Conservation (phyloP, 2,329 filamentous ascomycete genomes). For the Ophiostoma sp. region DNA sequence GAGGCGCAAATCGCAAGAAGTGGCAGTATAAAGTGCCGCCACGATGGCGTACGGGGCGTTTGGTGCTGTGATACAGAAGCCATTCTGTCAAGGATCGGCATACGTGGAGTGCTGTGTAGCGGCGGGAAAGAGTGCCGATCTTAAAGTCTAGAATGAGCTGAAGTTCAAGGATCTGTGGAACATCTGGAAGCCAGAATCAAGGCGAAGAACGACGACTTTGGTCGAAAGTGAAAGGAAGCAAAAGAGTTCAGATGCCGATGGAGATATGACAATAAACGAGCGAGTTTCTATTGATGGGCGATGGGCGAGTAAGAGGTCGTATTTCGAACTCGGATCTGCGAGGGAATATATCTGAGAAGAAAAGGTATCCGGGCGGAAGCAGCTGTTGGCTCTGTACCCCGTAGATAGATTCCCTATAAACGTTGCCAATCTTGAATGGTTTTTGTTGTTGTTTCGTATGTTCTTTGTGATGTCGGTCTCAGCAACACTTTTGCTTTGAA, state of each 20-base stretch:
- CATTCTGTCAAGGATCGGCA: slow-evolving; percentile 21
- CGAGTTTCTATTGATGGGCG: neutral
- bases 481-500: neutral
- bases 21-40: slow-evolving; percentile 29
- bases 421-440: too few relatives aligned
- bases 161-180: slow-evolving; percentile 7
- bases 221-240: neutral
- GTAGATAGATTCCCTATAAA: neutral
- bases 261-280: neutral
- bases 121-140: slow-evolving; percentile 14
- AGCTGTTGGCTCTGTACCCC: neutral
- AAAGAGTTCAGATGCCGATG: neutral
- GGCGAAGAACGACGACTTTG: neutral
- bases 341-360: neutral
- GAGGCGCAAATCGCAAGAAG: slow-evolving; percentile 28
- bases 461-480: neutral
- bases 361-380: neutral
- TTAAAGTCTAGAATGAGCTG: neutral
- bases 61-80: slow-evolving; percentile 22
- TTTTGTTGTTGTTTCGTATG: neutral
- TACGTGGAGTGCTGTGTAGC: neutral
- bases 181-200: neutral
- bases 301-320: neutral
- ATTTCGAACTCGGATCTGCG: neutral
- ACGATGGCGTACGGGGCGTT: slow-evolving; percentile 30